Evolutionary conservation across 2,329 filamentous ascomycete genomes (phyloP).

Genomic region (Claviceps arundinis): DNA sequence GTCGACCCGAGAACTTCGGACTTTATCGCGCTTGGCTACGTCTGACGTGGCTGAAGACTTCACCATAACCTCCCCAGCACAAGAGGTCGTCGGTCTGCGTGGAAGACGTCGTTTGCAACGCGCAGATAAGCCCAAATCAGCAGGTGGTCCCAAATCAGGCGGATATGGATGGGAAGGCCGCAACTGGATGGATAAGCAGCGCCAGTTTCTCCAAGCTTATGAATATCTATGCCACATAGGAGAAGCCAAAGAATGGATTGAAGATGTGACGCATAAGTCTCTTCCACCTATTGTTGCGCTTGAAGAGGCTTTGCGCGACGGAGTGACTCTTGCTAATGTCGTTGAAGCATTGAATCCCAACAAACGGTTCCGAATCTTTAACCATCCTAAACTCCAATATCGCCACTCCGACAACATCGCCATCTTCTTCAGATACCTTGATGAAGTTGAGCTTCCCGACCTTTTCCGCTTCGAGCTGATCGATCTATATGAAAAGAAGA

Average conservation of each 20-base stretch:
- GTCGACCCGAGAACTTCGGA: slow-evolving; percentile 77
- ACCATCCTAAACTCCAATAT: slow-evolving; percentile 73
- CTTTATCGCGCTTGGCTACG: slow-evolving; percentile 71
- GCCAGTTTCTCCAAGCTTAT: slow-evolving; percentile 91
- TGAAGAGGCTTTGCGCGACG: slow-evolving; percentile 83
- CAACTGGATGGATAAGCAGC: slow-evolving; percentile 98
- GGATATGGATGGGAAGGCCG: slow-evolving; percentile 64
- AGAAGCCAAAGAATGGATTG: slow-evolving; percentile 98
- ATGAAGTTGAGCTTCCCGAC: slow-evolving; percentile 84
- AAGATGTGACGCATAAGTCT: slow-evolving; percentile 69
- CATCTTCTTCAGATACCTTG: slow-evolving; percentile 85
- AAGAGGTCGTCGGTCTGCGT: slow-evolving; percentile 79
- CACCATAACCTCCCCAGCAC: slow-evolving; percentile 58
- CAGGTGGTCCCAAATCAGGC: slow-evolving; percentile 32
- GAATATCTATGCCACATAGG: slow-evolving; percentile 98
- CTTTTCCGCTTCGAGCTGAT: slow-evolving; percentile 95
- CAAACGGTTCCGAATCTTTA: slow-evolving; percentile 68
- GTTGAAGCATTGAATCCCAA: slow-evolving; percentile 79
- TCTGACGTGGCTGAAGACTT: slow-evolving; percentile 68
- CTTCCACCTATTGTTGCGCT: slow-evolving; percentile 89
- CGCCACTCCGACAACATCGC: slow-evolving; percentile 97
- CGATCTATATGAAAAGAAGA: slow-evolving; percentile 98
- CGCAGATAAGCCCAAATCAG: slow-evolving; percentile 38
- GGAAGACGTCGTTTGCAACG: slow-evolving; percentile 75
- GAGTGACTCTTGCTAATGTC: slow-evolving; percentile 86